Evolutionary conservation across 805 yeast species (phyloP).

Genomic region (Spencermartinsiella europaea): DNA sequence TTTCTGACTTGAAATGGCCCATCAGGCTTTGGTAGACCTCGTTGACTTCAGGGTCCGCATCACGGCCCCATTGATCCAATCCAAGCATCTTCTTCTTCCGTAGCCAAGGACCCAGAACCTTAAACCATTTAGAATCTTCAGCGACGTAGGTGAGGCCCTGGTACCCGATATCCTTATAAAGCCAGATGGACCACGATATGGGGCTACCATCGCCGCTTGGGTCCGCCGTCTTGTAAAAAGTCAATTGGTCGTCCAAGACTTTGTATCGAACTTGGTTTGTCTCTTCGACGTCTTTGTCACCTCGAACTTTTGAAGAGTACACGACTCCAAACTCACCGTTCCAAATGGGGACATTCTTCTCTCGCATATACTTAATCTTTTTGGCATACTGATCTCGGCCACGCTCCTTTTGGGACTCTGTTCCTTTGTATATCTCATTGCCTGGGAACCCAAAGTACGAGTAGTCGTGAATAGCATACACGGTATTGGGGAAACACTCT

Average conservation of each 20-base stretch:
- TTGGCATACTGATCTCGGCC: slow-evolving; percentile 37
- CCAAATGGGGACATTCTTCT: slow-evolving; percentile 45
- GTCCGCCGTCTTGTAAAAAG: slow-evolving; percentile 40
- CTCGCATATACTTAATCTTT: slow-evolving; percentile 40
- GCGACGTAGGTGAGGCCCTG: slow-evolving; percentile 46
- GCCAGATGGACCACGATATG: slow-evolving; percentile 49
- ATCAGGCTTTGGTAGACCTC: slow-evolving; percentile 34
- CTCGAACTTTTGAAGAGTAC: slow-evolving; percentile 38
- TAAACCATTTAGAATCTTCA: slow-evolving; percentile 40
- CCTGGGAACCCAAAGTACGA: slow-evolving; percentile 42
- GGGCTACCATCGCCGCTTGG: slow-evolving; percentile 44
- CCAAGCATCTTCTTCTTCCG: slow-evolving; percentile 41
- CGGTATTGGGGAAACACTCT: slow-evolving; percentile 37
- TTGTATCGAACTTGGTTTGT: slow-evolving; percentile 40
- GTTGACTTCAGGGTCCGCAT: slow-evolving; percentile 38
- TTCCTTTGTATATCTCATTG: slow-evolving; percentile 32
- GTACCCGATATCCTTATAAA: slow-evolving; percentile 48
- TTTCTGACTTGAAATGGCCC: slow-evolving; percentile 35
- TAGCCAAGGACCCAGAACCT: slow-evolving; percentile 40
- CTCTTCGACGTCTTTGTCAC: slow-evolving; percentile 36
- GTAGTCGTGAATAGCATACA: slow-evolving; percentile 48
- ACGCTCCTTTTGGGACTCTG: slow-evolving; percentile 34
- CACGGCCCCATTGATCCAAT: slow-evolving; percentile 47
- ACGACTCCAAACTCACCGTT: slow-evolving; percentile 52
- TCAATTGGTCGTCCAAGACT: slow-evolving; percentile 43